Percentiles rank a stretch among this genome's conserved stretches.
Conservation (phyloP, 2,329 filamentous ascomycete species). For the Chaetomium sp. region DNA sequence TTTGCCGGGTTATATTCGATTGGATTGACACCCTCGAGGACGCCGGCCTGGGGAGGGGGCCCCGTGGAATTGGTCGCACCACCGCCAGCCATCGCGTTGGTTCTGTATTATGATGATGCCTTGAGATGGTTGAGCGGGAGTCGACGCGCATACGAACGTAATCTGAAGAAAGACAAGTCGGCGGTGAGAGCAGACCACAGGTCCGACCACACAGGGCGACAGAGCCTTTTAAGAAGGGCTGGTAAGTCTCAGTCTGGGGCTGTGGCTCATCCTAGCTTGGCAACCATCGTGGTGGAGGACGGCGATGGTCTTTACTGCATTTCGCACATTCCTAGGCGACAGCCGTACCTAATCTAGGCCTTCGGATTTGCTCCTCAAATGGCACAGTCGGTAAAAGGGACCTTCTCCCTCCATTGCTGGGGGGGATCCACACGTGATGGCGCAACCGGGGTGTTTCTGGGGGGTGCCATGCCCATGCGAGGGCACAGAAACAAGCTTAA, state of each 20-base stretch:
- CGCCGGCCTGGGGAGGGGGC: constrained; percentile 47
- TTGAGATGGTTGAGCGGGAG: not conserved
- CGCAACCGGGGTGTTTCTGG: not conserved
- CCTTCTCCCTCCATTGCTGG: not conserved
- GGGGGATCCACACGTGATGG: not conserved
- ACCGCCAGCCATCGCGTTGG: constrained; percentile 32
- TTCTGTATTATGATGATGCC: not conserved
- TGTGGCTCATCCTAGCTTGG: constrained; percentile 12
- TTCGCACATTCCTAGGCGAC: not conserved
- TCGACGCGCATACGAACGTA: not conserved
- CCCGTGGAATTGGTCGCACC: constrained; percentile 28
- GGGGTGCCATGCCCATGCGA: not conserved
- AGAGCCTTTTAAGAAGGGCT: constrained; percentile 4
- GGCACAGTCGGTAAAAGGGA: not conserved
- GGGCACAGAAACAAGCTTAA: constrained; percentile 6
- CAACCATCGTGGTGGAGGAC: not conserved
- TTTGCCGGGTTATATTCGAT: constrained; percentile 62
- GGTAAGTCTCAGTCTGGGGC: not conserved
- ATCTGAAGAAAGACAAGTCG: not conserved
- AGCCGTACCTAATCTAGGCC: not conserved
- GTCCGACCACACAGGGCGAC: not conserved
- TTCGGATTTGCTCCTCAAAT: not conserved
- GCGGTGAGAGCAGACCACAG: not conserved
- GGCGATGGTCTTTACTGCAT: not conserved
- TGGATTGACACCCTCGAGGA: constrained; percentile 67